Evolutionary conservation across 768 basidiomycete genomes (phyloP).

Genomic region (Peribolospora baueri): DNA sequence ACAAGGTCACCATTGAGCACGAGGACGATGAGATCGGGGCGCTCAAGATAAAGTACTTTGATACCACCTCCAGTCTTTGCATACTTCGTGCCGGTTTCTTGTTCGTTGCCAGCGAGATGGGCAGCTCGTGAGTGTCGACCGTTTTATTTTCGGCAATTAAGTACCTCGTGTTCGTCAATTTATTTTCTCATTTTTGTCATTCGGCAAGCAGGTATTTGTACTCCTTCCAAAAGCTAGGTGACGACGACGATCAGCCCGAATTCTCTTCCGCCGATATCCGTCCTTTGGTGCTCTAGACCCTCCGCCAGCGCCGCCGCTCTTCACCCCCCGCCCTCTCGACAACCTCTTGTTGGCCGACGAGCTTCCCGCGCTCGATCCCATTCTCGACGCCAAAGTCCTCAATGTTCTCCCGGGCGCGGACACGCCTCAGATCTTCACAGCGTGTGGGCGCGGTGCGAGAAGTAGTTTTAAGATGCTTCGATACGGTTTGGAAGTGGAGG

Average conservation of each 20-base stretch:
- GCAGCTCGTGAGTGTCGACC: constrained; percentile 54
- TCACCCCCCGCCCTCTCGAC: constrained; percentile 62
- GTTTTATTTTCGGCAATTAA: too few species aligned
- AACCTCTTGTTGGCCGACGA: constrained; percentile 81
- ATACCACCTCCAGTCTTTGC: constrained; percentile 79
- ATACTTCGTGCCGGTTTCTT: constrained; percentile 97
- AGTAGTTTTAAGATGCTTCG: constrained; percentile 71
- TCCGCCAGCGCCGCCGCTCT: constrained; percentile 27
- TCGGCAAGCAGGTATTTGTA: constrained; percentile 45
- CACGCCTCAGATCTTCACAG: constrained; percentile 83
- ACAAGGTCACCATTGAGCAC: constrained; percentile 94
- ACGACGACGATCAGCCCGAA: constrained; percentile 84
- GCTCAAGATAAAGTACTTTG: constrained; percentile 96
- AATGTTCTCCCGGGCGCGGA: constrained; percentile 57
- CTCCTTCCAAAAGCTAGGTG: constrained; percentile 93
- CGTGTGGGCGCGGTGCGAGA: constrained; percentile 69
- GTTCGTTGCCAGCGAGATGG: constrained; percentile 89
- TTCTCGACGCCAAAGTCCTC: constrained; percentile 73
- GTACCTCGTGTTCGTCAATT: too few species aligned
- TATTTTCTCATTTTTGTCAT: constrained; percentile 9
- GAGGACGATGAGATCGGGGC: constrained; percentile 83
- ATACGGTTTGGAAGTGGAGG: constrained; percentile 85
- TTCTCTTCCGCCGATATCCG: constrained; percentile 72
- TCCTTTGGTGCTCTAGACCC: constrained; percentile 41
- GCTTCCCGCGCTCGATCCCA: constrained; percentile 67